These are phyloP conservation scores for Nepenthes gracilis DNA, from an alignment of 148 eudicot species.

Conservation along the genomic window DNA sequence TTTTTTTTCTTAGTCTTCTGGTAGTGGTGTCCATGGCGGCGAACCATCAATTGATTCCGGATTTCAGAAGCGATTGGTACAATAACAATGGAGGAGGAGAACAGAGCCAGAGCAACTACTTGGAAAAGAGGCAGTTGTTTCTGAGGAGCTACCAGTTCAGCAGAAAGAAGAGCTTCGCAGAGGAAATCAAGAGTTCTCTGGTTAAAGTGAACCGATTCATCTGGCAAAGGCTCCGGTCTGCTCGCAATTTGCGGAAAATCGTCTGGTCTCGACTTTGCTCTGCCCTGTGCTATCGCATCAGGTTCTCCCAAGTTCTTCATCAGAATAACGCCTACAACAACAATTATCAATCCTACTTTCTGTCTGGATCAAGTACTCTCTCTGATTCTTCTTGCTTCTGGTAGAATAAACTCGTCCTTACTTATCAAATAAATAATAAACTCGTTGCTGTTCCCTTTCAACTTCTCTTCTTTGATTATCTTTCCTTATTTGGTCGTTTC, in stretches of 20 bases:
- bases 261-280: constrained; percentile 46
- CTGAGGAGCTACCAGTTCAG: constrained; percentile 78
- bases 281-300: constrained; percentile 15
- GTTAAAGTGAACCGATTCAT: constrained; percentile 36
- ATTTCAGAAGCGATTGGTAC: too few species aligned
- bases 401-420: background rate
- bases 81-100: constrained; percentile 1
- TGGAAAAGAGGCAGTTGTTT: constrained; percentile 71
- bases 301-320: background rate
- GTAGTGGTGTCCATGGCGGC: too few species aligned
- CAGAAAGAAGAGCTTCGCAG: constrained; percentile 44
- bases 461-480: background rate
- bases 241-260: constrained; percentile 30
- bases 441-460: too few species aligned
- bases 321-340: background rate
- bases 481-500: background rate
- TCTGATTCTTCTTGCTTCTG: background rate
- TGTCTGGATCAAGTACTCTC: background rate
- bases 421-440: too few species aligned
- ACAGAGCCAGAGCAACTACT: constrained; percentile 16
- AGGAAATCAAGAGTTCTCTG: constrained; percentile 32
- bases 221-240: constrained; percentile 36
- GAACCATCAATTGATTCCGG: too few species aligned
- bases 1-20: too few species aligned
- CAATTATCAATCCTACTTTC: background rate